These are phyloP conservation scores for Cylindrodendrum hubeiense DNA, from an alignment of 2,329 filamentous ascomycete species.

Conservation along the genomic window DNA sequence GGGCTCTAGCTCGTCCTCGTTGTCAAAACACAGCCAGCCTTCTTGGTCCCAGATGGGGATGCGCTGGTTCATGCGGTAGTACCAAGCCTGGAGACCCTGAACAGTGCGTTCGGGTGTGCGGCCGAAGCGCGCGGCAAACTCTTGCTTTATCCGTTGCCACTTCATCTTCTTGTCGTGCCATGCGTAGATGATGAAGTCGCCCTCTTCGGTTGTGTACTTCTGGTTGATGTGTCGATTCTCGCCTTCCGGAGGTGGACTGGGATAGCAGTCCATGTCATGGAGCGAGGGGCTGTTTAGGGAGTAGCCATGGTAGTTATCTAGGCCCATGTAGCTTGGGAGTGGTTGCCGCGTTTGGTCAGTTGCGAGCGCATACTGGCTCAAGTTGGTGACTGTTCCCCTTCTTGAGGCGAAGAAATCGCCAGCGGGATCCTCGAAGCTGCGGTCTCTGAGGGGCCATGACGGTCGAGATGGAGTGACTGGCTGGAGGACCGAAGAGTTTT, in stretches of 20 bases:
- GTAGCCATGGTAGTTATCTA: constrained; percentile 41
- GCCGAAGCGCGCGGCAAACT: constrained; percentile 55
- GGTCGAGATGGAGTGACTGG: constrained; percentile 27
- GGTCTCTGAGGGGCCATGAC: constrained; percentile 29
- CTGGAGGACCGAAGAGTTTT: constrained; percentile 40
- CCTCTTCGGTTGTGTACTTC: constrained; percentile 58
- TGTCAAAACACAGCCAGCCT: constrained; percentile 55
- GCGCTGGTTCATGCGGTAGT: constrained; percentile 58
- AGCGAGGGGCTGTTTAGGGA: constrained; percentile 39
- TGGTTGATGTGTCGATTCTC: constrained; percentile 57
- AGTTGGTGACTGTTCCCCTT: constrained; percentile 29
- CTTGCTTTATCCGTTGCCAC: constrained; percentile 56
- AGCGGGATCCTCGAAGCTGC: constrained; percentile 22
- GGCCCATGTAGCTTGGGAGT: constrained; percentile 35
- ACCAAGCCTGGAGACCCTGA: constrained; percentile 58
- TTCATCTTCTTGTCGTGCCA: constrained; percentile 58
- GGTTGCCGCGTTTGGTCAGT: constrained; percentile 34
- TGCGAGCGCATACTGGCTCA: constrained; percentile 35
- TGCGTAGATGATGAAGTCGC: constrained; percentile 59
- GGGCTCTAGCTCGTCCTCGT: constrained; percentile 54
- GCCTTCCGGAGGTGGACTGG: constrained; percentile 51
- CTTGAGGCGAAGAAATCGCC: constrained; percentile 26
- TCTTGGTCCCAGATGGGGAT: constrained; percentile 56
- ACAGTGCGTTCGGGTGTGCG: constrained; percentile 53
- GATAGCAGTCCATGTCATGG: constrained; percentile 47